Base-by-base conservation (phyloP, 2,329 filamentous ascomycete species). In the Colletotrichum chlorophyti region DNA sequence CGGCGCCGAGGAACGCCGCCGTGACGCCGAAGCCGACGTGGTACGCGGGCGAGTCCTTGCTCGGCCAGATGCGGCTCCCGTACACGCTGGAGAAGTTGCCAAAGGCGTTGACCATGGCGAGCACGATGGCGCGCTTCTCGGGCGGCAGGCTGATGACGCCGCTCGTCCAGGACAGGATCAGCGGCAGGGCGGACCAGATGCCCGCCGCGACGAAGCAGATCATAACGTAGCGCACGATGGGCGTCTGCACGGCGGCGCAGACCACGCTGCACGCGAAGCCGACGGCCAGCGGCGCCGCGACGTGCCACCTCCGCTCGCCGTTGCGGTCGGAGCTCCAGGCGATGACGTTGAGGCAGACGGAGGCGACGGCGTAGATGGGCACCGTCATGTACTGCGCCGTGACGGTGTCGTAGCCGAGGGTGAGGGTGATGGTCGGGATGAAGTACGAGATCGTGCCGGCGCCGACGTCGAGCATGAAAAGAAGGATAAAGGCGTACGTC, bases 391-490 rank as follows among this genome's bases (percentile, higher is more conserved):
- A 81, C 54, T 79, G 76, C 0, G 78, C 79, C 31, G 73, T 76
- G 37, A 72, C 19, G 65, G 69, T 32, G 57, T 76, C 60, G 62
- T 82, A 83, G 15, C 80, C 80, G 2, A 83, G 72, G 0, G 75
- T 76, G 17, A 74, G 68, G 23, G 81, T 78, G 15, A 83, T 74
- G 0, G 79, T 82, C 0, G 81, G 81, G 61, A 82, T 81, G 64
- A 83, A 83, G 69, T 83, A 83, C 6, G 77, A 80, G 10, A 81
- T 72, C 1, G 79, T 80, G 6, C 76, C 78, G 1, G 79, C 78
- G 3, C 81, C 79, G 14, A 71, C 62, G 41, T 70, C 63, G 6
- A 80, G 75, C 73, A 83, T 81, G 64, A 80, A 83, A 3, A 80
- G 76, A 1, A 80, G 52, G 11, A 80, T 73, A 57, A 83, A 77